Evolutionary conservation across 768 basidiomycete species (phyloP).

Genomic region (Lyophyllum shimeji): DNA sequence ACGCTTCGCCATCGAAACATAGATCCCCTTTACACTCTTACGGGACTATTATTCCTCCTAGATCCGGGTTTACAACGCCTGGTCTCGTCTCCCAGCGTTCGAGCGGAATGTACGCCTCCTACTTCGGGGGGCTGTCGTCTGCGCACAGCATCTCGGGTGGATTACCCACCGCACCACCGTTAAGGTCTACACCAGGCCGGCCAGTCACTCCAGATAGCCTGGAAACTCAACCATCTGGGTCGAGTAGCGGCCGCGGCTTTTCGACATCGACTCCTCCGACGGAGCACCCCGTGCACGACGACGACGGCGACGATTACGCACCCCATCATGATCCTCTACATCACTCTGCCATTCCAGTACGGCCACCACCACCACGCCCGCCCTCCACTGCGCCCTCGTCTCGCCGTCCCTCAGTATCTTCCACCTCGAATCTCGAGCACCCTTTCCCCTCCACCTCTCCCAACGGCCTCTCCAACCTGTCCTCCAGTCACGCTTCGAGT

Average conservation of each 20-base stretch:
- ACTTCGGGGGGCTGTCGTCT: conserved; percentile 19
- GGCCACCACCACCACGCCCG: conserved; percentile 10
- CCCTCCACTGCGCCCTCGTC: conserved; percentile 18
- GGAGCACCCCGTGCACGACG: conserved; percentile 25
- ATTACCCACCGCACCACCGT: conserved; percentile 17
- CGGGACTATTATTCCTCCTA: conserved; percentile 10
- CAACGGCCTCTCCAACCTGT: conserved; percentile 8
- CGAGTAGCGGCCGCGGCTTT: conserved; percentile 42
- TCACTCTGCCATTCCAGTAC: conserved; percentile 24
- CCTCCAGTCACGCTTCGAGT: conserved; percentile 28
- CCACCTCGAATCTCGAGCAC: conserved; percentile 23
- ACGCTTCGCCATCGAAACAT: conserved; percentile 19
- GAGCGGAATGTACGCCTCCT: conserved; percentile 23
- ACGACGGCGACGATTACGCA: conserved; percentile 22
- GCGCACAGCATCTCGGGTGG: not conserved
- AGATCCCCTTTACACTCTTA: conserved; percentile 16
- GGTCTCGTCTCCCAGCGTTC: conserved; percentile 25
- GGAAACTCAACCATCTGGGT: conserved; percentile 49
- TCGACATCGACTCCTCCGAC: conserved; percentile 49
- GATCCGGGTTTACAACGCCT: conserved; percentile 25
- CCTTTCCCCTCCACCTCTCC: conserved; percentile 19
- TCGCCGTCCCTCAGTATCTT: conserved; percentile 38
- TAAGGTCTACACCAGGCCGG: conserved; percentile 26
- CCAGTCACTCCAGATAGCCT: conserved; percentile 50
- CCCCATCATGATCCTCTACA: conserved; percentile 8